These are phyloP conservation scores for Protomyces macrosporus DNA, from an alignment of 1,139 yeast genomes.

Conservation along the genomic window DNA sequence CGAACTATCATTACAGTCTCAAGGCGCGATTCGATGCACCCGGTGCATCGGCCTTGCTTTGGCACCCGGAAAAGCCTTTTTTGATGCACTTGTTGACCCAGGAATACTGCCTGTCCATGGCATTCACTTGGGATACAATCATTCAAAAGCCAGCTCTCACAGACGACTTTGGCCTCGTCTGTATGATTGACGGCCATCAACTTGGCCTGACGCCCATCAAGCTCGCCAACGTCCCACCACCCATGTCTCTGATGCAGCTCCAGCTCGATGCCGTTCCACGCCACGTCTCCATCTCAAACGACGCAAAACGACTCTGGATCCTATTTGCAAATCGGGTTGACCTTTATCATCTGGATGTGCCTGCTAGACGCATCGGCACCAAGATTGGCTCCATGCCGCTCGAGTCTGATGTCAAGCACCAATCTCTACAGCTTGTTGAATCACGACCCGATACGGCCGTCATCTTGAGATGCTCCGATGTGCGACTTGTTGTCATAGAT, in stretches of 20 bases:
- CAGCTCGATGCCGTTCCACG: conserved; percentile 51
- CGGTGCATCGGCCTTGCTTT: conserved; percentile 45
- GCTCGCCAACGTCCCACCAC: conserved; percentile 92
- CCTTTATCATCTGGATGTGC: no score
- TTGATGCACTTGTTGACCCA: conserved; percentile 46
- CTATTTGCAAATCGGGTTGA: background rate
- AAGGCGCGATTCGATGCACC: conserved; percentile 61
- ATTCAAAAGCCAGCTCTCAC: conserved; percentile 68
- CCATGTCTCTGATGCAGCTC: conserved; percentile 68
- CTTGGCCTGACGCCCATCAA: conserved; percentile 76
- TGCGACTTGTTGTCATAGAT: background rate
- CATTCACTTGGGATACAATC: conserved; percentile 59
- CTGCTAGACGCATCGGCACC: no score
- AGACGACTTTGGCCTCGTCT: conserved; percentile 66
- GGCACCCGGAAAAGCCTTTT: conserved; percentile 83
- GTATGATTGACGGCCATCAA: conserved; percentile 74
- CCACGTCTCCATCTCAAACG: conserved; percentile 59
- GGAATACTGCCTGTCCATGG: conserved; percentile 46
- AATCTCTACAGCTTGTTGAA: background rate
- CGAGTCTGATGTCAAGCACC: background rate
- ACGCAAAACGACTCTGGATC: conserved; percentile 58
- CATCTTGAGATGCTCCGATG: no score
- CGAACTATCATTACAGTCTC: conserved; percentile 92
- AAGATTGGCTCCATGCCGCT: background rate
- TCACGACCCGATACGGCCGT: background rate